Percentiles rank a stretch among this genome's conserved stretches.
Evolutionary conservation across 371 early-diverging fungal genomes (phyloP).

Genomic region (Zancudomyces culisetae): DNA sequence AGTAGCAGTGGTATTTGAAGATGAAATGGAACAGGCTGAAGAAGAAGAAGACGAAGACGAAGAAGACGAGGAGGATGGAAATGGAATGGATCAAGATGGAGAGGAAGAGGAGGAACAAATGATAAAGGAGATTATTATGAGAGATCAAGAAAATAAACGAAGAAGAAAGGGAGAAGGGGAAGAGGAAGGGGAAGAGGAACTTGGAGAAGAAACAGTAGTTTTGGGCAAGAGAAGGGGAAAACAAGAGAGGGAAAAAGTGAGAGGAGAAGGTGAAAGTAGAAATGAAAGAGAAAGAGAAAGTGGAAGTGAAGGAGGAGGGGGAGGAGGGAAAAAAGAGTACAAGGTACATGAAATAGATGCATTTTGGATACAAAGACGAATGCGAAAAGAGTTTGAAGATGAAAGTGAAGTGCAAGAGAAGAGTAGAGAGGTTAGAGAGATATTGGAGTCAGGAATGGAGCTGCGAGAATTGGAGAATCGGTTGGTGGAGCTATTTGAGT

Average conservation of each 20-base stretch:
- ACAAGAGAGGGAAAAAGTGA: conserved; percentile 35
- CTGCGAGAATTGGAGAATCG: conserved; percentile 84
- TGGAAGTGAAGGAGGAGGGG: conserved; percentile 24
- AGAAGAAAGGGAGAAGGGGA: conserved; percentile 19
- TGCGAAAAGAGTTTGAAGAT: conserved; percentile 62
- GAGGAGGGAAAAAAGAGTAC: conserved; percentile 24
- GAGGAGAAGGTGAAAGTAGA: conserved; percentile 24
- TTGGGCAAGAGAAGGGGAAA: conserved; percentile 10
- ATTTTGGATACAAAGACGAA: conserved; percentile 88
- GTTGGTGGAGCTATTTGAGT: conserved; percentile 81
- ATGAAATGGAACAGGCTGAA: conserved; percentile 32
- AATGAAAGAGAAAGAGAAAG: conserved; percentile 16
- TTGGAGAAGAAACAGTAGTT: background rate
- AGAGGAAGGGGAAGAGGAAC: conserved; percentile 5
- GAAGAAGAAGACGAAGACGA: conserved; percentile 33
- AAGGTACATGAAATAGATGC: conserved; percentile 62
- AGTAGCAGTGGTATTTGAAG: conserved; percentile 47
- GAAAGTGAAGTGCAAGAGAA: conserved; percentile 73
- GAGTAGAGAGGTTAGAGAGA: conserved; percentile 47
- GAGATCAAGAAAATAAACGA: too few relatives aligned
- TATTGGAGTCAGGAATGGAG: conserved; percentile 42
- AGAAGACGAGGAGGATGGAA: conserved; percentile 18
- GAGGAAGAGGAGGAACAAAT: too few relatives aligned
- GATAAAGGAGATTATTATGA: conserved; percentile 7
- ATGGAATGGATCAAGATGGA: conserved; percentile 25